Base-by-base conservation (phyloP, 2,329 filamentous ascomycete species). In the Fusarium concolor region DNA sequence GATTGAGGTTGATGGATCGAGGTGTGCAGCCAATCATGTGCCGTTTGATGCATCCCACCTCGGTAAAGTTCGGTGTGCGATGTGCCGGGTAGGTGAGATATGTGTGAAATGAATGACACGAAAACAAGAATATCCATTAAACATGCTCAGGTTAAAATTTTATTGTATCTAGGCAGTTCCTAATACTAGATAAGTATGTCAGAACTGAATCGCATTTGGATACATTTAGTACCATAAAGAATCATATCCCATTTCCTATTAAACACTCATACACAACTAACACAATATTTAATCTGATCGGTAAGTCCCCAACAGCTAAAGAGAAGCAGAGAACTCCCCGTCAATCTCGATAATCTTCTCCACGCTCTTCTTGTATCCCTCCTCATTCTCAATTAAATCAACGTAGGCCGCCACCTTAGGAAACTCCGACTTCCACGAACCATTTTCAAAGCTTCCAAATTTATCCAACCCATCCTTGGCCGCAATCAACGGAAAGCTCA, bases 401-500 rank as follows among this genome's bases (percentile, higher is more conserved):
- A 85, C 79, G 71, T 86, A 87, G 37, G 79, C 82, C 20, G 77
- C 81, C 5, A 85, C 68, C 68, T 79, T 81, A 9, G 85, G 85
- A 58, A 79, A 82, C 47, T 77, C 72, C 6, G 67, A 68, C 62
- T 74, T 74, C 68, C 81, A 82, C 10, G 76, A 78, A 3, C 79
- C 80, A 6, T 73, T 77, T 55, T 82, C 76, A 76, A 80, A 86
- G 26, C 68, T 71, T 10, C 81, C 82, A 61, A 85, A 77, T 1
- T 71, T 70, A 28, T 80, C 76, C 41, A 84, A 76, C 53, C 76
- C 76, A 15, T 75, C 70, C 67, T 80, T 79, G 35, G 79, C 79
- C 11, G 79, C 79, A 49, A 87, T 80, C 56, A 87, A 76, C 15
- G 81, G 81, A 76, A 85, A 87, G 75, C 84, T 85, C 70, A 87